Evolutionary conservation across 345 rosid species (phyloP), one percentile per base, ranked within the genome.

Genomic region (Sonneratia caseolaris): DNA sequence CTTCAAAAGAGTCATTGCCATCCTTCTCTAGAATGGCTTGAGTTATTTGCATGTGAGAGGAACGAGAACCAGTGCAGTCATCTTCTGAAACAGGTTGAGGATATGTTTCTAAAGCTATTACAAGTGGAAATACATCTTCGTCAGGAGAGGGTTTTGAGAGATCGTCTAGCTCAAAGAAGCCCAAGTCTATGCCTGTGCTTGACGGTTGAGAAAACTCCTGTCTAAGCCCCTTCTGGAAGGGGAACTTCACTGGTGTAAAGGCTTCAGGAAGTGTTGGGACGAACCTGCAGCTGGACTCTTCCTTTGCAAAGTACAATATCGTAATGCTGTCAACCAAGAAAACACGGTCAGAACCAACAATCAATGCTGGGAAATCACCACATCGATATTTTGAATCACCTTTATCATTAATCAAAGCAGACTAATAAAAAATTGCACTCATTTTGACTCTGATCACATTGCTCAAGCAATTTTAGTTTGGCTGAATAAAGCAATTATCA

Each of bases 131-230:
- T 70, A 89, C 84, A 69, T 86, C 97, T 79, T 85, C 93, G 62
- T 70, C 84, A 0, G 85, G 77, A 37, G 91, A 86, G 43, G 96
- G 85, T 74, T 88, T 90, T 14, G 94, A 82, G 37, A 93, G 96
- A 74, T 86, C 92, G 74, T 86, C 91, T 71, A 89, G 76, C 61
- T 84, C 87, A 84, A 86, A 93, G 82, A 93, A 91, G 55, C 93
- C 97, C 7, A 93, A 68, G 78, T 91, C 97, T 13, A 86, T 84
- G 75, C 98, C 98, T 42, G 96, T 84, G 77, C 98, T 93, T 12
- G 92, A 81, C 76, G 91, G 84, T 83, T 91, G 97, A 70, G 66
- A 38, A 76, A 93, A 93, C 82, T 81, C 89, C 84, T 85, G 97
- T 36, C 85, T 89, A 3, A 70, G 72, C 21, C 96, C 98, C 86